A percentile compares a stretch with the other conserved stretches of the same genome.
Conservation (phyloP, 2,329 filamentous ascomycete species). For the Colletotrichum costaricense region DNA sequence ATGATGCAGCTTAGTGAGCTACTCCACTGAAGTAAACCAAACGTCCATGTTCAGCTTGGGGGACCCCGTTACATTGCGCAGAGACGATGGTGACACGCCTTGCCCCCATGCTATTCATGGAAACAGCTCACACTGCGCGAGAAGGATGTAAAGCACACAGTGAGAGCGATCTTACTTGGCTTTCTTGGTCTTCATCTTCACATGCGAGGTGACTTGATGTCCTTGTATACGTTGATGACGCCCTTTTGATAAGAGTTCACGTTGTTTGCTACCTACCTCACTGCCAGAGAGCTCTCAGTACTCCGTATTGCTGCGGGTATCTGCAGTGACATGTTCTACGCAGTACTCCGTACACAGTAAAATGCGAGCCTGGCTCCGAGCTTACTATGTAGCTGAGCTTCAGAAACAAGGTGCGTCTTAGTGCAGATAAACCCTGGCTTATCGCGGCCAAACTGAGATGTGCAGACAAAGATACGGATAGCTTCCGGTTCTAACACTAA, state of each 20-base stretch:
- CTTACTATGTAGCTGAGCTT: background rate
- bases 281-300: background rate
- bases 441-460: background rate
- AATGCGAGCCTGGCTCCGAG: background rate
- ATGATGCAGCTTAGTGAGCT: background rate
- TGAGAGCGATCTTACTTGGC: background rate
- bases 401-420: background rate
- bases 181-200: background rate
- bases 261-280: too few relatives aligned
- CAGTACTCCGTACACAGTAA: too few relatives aligned
- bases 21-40: slow-evolving; percentile 4
- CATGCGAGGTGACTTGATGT: background rate
- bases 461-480: slow-evolving; percentile 6
- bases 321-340: slow-evolving; percentile 1
- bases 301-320: background rate
- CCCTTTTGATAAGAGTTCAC: background rate
- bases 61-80: slow-evolving; percentile 12
- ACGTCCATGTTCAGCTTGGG: background rate
- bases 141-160: too few relatives aligned
- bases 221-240: background rate
- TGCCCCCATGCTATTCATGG: slow-evolving; percentile 19
- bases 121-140: background rate
- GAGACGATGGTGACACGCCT: slow-evolving; percentile 15
- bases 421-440: background rate
- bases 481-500: background rate